These are phyloP conservation scores for Candida piceae DNA, from an alignment of 805 yeast species.

Conservation along the genomic window DNA sequence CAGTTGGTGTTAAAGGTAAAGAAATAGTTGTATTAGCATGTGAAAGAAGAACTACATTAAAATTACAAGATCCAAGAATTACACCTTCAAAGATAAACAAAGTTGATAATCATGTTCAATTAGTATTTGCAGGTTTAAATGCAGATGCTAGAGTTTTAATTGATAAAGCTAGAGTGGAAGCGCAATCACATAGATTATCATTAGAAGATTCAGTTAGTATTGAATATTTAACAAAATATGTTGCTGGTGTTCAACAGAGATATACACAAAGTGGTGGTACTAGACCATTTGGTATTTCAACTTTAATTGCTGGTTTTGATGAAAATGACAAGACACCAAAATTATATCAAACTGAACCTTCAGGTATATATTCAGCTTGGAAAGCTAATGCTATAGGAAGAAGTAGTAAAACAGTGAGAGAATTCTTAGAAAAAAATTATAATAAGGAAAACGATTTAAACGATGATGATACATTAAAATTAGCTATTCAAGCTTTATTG, in stretches of 20 bases:
- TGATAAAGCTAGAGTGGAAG: conserved; percentile 94
- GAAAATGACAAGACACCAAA: conserved; percentile 74
- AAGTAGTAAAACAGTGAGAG: conserved; percentile 90
- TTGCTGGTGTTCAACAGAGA: conserved; percentile 97
- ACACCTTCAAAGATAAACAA: conserved; percentile 93
- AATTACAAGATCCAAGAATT: conserved; percentile 92
- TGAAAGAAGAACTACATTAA: conserved; percentile 92
- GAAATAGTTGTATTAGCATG: conserved; percentile 91
- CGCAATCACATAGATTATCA: conserved; percentile 91
- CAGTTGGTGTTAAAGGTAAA: conserved; percentile 92
- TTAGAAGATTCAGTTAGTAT: conserved; percentile 90
- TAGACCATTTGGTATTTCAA: conserved; percentile 95
- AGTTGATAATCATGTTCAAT: conserved; percentile 82
- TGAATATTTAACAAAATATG: conserved; percentile 87
- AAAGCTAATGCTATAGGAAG: conserved; percentile 96
- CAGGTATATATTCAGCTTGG: conserved; percentile 97
- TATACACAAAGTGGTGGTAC: conserved; percentile 99
- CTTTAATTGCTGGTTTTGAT: conserved; percentile 94
- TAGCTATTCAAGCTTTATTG: conserved; percentile 79
- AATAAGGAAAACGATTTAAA: conserved; percentile 47
- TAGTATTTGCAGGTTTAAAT: conserved; percentile 95
- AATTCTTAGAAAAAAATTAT: conserved; percentile 88
- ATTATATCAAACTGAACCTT: conserved; percentile 93
- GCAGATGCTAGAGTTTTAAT: conserved; percentile 97
- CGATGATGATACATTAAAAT: conserved; percentile 67